Percentiles rank a stretch among this genome's conserved stretches.
Evolutionary conservation across 2,329 filamentous ascomycete species (phyloP).

Genomic region (Corinectria fuckeliana): DNA sequence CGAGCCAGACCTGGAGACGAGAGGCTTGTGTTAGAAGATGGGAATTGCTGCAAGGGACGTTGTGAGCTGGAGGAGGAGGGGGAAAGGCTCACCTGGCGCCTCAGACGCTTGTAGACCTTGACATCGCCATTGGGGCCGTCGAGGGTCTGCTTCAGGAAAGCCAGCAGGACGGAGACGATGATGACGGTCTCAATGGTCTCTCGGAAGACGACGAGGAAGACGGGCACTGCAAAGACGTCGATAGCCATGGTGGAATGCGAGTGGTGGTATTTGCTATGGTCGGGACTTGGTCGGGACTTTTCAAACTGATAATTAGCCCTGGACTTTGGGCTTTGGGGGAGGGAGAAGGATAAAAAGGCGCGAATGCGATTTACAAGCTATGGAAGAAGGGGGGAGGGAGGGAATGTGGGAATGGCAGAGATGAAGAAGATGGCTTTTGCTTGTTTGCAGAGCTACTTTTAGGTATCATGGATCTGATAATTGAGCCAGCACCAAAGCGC

Average conservation of each 20-base stretch:
- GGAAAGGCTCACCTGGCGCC: slow-evolving; percentile 61
- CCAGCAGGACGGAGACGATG: slow-evolving; percentile 84
- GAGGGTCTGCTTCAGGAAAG: slow-evolving; percentile 84
- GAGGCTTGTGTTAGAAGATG: background rate
- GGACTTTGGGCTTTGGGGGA: background rate
- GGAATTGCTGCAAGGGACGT: background rate
- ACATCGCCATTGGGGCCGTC: slow-evolving; percentile 67
- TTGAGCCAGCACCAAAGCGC: slow-evolving; percentile 3
- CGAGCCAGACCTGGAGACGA: slow-evolving; percentile 69
- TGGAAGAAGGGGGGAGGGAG: background rate
- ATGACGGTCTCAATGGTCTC: slow-evolving; percentile 84
- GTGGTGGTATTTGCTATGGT: background rate
- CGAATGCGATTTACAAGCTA: background rate
- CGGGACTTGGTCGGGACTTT: too few relatives aligned
- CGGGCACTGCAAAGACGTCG: slow-evolving; percentile 77
- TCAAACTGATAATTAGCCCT: background rate
- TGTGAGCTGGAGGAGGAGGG: background rate
- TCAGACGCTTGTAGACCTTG: slow-evolving; percentile 69
- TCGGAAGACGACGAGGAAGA: slow-evolving; percentile 91
- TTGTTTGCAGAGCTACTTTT: background rate
- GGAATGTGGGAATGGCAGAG: background rate
- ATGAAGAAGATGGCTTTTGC: background rate
- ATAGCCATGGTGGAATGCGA: slow-evolving; percentile 58
- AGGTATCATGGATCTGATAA: slow-evolving; percentile 23
- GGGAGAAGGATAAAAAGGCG: background rate